phyloP scores from a whole-genome alignment of 2,329 filamentous ascomycete genomes.

The Exophiala sideris region DNA sequence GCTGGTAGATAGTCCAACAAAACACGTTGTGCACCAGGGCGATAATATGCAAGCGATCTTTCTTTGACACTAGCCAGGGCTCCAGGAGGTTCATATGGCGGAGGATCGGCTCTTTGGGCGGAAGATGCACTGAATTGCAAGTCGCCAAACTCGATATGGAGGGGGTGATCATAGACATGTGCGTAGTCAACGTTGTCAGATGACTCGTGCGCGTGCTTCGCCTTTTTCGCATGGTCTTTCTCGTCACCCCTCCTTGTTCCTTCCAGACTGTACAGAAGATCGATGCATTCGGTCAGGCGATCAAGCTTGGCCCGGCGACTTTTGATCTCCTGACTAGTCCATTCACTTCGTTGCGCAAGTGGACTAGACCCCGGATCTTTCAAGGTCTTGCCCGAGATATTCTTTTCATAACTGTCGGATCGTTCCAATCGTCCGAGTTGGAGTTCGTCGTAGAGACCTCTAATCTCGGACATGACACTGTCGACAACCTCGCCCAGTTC shows the following conservation, averaged over 20 bases:
- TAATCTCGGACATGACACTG: constrained; percentile 62
- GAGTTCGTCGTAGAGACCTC: constrained; percentile 57
- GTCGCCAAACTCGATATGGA: constrained; percentile 26
- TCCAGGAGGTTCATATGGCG: constrained; percentile 26
- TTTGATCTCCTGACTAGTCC: constrained; percentile 28
- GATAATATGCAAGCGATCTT: constrained; percentile 24
- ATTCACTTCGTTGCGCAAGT: constrained; percentile 22
- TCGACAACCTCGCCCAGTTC: constrained; percentile 62
- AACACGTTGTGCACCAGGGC: constrained; percentile 19
- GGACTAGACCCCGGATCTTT: constrained; percentile 26
- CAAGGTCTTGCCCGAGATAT: constrained; percentile 36
- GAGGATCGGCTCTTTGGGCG: constrained; percentile 23
- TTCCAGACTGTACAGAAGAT: constrained; percentile 63
- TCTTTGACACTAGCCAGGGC: constrained; percentile 16
- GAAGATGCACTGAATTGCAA: constrained; percentile 23
- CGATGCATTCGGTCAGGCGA: constrained; percentile 61
- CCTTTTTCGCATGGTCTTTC: constrained; percentile 19
- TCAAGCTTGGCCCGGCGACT: constrained; percentile 44
- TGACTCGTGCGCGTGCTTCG: constrained; percentile 16
- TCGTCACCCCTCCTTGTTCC: constrained; percentile 43
- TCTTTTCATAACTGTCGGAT: constrained; percentile 29
- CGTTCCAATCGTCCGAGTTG: constrained; percentile 55
- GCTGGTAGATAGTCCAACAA: constrained; percentile 25
- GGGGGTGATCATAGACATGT: constrained; percentile 23
- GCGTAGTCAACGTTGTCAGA: constrained; percentile 17